A percentile compares a stretch with the other conserved stretches of the same genome.
phyloP scores from a whole-genome alignment of 2,329 filamentous ascomycete genomes.

The Claviceps sp. region DNA sequence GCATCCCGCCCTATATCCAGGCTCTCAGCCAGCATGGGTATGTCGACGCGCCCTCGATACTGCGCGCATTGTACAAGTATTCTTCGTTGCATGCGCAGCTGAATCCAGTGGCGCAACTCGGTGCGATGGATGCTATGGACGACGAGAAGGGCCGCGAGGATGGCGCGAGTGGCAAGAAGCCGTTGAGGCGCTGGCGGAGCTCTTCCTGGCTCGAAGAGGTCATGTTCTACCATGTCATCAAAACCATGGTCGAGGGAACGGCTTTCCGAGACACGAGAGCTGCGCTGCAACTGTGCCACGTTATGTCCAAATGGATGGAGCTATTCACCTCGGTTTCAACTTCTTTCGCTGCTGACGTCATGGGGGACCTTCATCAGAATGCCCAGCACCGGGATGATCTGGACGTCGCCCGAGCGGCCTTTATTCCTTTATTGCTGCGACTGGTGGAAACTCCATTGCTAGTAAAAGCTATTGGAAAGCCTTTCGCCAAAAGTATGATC shows the following conservation, averaged over 20 bases:
- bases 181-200: conserved; percentile 33
- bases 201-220: conserved; percentile 66
- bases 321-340: conserved; percentile 39
- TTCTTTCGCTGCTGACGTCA: conserved; percentile 33
- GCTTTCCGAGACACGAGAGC: conserved; percentile 33
- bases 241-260: conserved; percentile 54
- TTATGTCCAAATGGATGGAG: conserved; percentile 45
- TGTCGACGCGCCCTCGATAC: conserved; percentile 40
- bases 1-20: conserved; percentile 46
- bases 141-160: conserved; percentile 1
- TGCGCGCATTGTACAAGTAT: conserved; percentile 42
- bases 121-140: conserved; percentile 2
- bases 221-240: conserved; percentile 85
- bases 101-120: not conserved
- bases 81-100: conserved; percentile 33
- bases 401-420: conserved; percentile 46
- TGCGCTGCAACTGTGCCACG: conserved; percentile 35
- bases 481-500: conserved; percentile 36
- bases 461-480: conserved; percentile 37
- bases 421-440: conserved; percentile 49
- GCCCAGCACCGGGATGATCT: conserved; percentile 41
- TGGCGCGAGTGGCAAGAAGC: conserved; percentile 10
- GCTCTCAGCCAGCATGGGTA: conserved; percentile 36
- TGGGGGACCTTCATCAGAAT: conserved; percentile 30
- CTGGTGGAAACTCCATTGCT: conserved; percentile 47